A percentile compares a stretch with the other conserved stretches of the same genome.
phyloP scores from a whole-genome alignment of 306 rosid genomes.

The Senna siamea region DNA sequence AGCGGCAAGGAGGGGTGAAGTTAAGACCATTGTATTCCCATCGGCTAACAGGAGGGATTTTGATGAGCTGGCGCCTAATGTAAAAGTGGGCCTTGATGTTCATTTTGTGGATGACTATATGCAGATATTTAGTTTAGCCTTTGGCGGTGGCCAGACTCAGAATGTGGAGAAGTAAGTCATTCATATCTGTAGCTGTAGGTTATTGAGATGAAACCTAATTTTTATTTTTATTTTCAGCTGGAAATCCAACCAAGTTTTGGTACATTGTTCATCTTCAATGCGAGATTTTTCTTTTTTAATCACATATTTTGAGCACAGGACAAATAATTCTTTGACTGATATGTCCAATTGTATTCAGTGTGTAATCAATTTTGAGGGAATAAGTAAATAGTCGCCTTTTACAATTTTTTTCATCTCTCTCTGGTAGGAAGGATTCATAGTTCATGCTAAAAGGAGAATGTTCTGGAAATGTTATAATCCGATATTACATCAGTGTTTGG shows the following conservation, averaged over 20 bases:
- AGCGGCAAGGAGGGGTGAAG: constrained; percentile 86
- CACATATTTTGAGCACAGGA: constrained; percentile 15
- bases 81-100: constrained; percentile 91
- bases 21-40: constrained; percentile 86
- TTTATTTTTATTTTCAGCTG: constrained; percentile 45
- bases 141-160: constrained; percentile 47
- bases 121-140: constrained; percentile 76
- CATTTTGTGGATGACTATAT: constrained; percentile 83
- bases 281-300: background rate
- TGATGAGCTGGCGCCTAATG: constrained; percentile 82
- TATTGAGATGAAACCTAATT: constrained; percentile 32
- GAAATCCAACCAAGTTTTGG: constrained; percentile 43
- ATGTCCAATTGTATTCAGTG: constrained; percentile 37
- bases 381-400: too few species aligned
- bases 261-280: constrained; percentile 20
- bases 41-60: constrained; percentile 86
- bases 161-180: constrained; percentile 15
- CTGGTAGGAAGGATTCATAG: too few species aligned
- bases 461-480: too few species aligned
- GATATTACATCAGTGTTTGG: too few species aligned
- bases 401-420: too few species aligned
- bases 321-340: background rate
- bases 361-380: too few species aligned
- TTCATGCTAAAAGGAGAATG: too few species aligned
- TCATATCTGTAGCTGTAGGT: background rate